These are phyloP conservation scores for Capillidium rhysosporum DNA, from an alignment of 371 early-diverging fungal species.

Conservation along the genomic window DNA sequence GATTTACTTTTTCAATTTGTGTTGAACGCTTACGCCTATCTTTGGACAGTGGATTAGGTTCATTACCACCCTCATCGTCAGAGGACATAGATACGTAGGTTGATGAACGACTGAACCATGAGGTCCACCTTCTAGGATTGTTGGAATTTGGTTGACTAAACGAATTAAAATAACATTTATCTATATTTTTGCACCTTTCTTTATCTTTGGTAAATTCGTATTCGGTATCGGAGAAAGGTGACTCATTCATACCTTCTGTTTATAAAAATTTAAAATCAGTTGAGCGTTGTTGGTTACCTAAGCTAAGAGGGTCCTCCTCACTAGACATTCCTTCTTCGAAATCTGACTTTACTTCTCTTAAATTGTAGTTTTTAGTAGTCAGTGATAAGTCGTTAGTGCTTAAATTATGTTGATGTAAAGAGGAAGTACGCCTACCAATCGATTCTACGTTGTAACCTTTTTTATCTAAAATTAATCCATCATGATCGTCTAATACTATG, in stretches of 20 bases:
- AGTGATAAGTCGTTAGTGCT: background rate
- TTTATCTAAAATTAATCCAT: conserved; percentile 4
- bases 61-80: background rate
- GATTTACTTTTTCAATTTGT: too few species aligned
- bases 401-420: conserved; percentile 8
- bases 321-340: background rate
- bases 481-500: background rate
- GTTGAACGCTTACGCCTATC: too few species aligned
- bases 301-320: background rate
- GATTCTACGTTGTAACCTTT: conserved; percentile 3
- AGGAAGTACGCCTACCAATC: background rate
- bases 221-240: conserved; percentile 10
- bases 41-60: background rate
- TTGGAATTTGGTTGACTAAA: background rate
- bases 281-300: too few species aligned
- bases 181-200: background rate
- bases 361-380: background rate
- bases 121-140: background rate
- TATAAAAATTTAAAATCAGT: background rate
- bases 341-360: background rate
- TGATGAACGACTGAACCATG: background rate
- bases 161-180: too few species aligned
- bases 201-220: conserved; percentile 1
- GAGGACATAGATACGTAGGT: background rate
- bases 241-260: conserved; percentile 7